A percentile compares a stretch with the other conserved stretches of the same genome.
phyloP scores from a whole-genome alignment of 1,284 basidiomycete species.

The Farysia itapuensis region DNA sequence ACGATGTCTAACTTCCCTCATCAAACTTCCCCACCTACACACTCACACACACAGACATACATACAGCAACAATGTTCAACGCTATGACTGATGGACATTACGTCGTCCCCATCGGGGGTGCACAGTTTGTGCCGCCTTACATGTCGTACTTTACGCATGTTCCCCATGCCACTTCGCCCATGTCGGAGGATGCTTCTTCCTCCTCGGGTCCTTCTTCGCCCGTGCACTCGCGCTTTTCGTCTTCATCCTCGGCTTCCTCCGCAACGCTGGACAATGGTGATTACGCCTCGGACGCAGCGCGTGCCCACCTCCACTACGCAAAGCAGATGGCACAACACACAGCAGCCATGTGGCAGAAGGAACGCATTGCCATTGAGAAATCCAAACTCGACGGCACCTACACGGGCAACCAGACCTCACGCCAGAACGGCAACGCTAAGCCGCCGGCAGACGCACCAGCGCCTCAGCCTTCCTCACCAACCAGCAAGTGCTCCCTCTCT shows the following conservation, averaged over 20 bases:
- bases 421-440: constrained; percentile 26
- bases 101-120: constrained; percentile 27
- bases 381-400: constrained; percentile 30
- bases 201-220: constrained; percentile 10
- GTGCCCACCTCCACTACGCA: constrained; percentile 25
- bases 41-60: no score
- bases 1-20: no score
- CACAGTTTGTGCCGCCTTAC: constrained; percentile 21
- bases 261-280: constrained; percentile 7
- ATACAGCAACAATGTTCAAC: background rate
- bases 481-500: no score
- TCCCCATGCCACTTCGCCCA: constrained; percentile 13
- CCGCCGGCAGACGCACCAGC: constrained; percentile 8
- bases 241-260: constrained; percentile 7
- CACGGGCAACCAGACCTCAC: constrained; percentile 17
- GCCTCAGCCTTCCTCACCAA: no score
- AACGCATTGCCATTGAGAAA: constrained; percentile 33
- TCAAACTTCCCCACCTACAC: no score
- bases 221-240: constrained; percentile 16
- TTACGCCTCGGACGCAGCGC: constrained; percentile 25
- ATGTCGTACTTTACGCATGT: constrained; percentile 21
- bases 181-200: constrained; percentile 15
- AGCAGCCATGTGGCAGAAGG: constrained; percentile 28
- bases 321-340: constrained; percentile 21
- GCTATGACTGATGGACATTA: background rate